Percentiles rank a stretch among this genome's conserved stretches.
phyloP scores from a whole-genome alignment of 2,329 filamentous ascomycete species.

The Eurotiales sp. region DNA sequence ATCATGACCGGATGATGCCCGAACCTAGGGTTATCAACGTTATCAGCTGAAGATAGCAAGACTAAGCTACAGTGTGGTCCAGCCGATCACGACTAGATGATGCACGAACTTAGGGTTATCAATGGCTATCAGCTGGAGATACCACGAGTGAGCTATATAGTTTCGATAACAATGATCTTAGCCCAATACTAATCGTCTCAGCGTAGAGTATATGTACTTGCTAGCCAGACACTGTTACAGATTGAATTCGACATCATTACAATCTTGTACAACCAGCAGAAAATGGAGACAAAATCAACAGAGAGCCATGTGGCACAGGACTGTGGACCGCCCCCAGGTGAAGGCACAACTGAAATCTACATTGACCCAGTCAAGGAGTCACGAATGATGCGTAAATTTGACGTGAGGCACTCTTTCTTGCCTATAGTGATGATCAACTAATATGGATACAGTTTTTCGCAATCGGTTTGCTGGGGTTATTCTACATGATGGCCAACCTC shows the following conservation, averaged over 20 bases:
- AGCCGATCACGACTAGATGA: slow-evolving; percentile 5
- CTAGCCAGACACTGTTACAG: neutral
- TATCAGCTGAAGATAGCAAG: slow-evolving; percentile 6
- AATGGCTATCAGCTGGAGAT: slow-evolving; percentile 8
- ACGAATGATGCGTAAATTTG: slow-evolving; percentile 19
- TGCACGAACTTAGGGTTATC: neutral
- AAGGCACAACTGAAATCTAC: slow-evolving; percentile 8
- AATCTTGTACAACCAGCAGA: neutral
- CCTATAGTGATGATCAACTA: neutral
- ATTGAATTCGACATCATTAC: neutral
- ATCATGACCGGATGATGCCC: slow-evolving; percentile 1
- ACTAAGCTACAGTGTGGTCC: neutral
- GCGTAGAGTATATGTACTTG: slow-evolving; percentile 4
- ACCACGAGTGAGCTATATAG: neutral
- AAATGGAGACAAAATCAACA: slow-evolving; percentile 5
- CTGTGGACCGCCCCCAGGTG: neutral
- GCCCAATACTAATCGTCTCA: neutral
- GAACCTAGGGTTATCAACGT: neutral
- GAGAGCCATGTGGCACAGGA: slow-evolving; percentile 6
- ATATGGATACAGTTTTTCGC: slow-evolving; percentile 11
- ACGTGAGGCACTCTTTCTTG: slow-evolving; percentile 10
- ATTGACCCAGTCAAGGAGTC: slow-evolving; percentile 16
- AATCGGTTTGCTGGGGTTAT: slow-evolving; percentile 18
- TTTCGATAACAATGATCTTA: slow-evolving; percentile 2
- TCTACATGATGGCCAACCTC: slow-evolving; percentile 18